These are phyloP conservation scores for Colletotrichum sansevieriae DNA, from an alignment of 2,329 filamentous ascomycete species.

Conservation along the genomic window DNA sequence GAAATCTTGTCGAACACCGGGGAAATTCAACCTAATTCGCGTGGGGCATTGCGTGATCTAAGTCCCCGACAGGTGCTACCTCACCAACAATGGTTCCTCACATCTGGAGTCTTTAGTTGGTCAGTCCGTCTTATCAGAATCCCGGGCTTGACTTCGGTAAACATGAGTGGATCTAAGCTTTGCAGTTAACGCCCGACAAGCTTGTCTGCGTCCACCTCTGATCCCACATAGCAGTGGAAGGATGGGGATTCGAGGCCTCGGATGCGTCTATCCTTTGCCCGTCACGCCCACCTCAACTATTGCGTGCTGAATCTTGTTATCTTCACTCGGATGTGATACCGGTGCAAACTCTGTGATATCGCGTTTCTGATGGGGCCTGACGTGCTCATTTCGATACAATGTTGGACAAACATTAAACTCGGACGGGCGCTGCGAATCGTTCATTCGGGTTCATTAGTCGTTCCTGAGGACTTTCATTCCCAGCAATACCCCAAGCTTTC, in stretches of 20 bases:
- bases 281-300: neutral
- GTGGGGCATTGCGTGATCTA: constrained; percentile 37
- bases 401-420: constrained; percentile 5
- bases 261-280: neutral
- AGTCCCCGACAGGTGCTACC: neutral
- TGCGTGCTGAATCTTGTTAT: constrained; percentile 22
- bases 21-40: constrained; percentile 24
- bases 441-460: no score
- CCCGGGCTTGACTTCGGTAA: neutral
- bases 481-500: no score
- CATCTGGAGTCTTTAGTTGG: neutral
- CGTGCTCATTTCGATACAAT: constrained; percentile 4
- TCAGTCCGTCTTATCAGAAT: constrained; percentile 1
- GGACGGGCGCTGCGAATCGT: neutral
- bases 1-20: neutral
- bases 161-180: neutral
- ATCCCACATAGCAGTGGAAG: constrained; percentile 11
- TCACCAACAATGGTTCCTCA: neutral
- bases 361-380: constrained; percentile 27
- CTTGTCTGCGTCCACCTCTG: constrained; percentile 19
- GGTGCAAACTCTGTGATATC: constrained; percentile 26
- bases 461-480: neutral
- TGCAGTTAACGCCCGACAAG: constrained; percentile 13
- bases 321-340: neutral
- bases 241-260: neutral